Evolutionary conservation across 805 yeast genomes (phyloP), one percentile per base, ranked within the genome.

Genomic region (Cyberlindnera maritima): DNA sequence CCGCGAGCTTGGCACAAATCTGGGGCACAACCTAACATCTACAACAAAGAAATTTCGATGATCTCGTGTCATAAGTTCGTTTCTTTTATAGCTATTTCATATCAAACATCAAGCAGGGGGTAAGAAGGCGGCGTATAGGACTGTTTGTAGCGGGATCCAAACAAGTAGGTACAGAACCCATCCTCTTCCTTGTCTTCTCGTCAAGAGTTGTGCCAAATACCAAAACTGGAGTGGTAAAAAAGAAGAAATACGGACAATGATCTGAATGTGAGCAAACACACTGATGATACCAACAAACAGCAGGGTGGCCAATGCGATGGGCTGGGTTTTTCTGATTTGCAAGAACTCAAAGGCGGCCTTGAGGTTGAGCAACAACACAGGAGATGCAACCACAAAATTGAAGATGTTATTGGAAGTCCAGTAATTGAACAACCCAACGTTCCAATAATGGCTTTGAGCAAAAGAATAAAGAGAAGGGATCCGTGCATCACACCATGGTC

Each of bases 21-120:
- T 21, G 25, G 25, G 25, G 25, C n/a, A n/a, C n/a, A n/a, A n/a
- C n/a, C n/a, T n/a, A n/a, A n/a, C n/a, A n/a, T 21, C 25, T 21
- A 21, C 25, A 21, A n/a, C n/a, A 21, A 21, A 9, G 25, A 21
- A 9, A 21, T 21, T 21, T 21, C 25, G 8, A 21, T 21, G 8
- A 21, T 21, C 25, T 21, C 25, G 9, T 21, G 25, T 21, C 25
- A 9, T 21, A 9, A 21, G 5, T 21, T 21, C 25, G 25, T 21
- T 21, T 21, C 31, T 28, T 12, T 28, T 28, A 14, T 28, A 6
- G 31, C 11, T 13, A 14, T 11, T 4, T 28, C 25, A 28, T 11
- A 28, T 62, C 63, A 89, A n/a, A 97, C 98, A 28, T 62, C 63
- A 89, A n/a, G 98, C 98, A 4, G 98, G 98, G 2, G 97, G 98